Conservation (phyloP, 805 yeast species). For the Candida wancherniae region DNA sequence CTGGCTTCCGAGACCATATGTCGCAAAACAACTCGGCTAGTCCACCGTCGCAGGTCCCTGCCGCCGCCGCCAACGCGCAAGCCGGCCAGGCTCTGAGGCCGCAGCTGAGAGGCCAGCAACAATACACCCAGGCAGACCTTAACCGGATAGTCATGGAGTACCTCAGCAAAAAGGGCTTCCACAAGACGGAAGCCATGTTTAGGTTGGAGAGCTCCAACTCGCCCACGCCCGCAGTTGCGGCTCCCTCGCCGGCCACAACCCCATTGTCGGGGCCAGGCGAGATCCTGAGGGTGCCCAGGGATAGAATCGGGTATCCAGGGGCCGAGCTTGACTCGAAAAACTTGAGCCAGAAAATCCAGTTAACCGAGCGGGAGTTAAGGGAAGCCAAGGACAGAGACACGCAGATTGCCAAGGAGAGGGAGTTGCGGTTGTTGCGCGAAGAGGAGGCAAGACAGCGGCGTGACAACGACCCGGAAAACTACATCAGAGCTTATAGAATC, state of each 20-base stretch:
- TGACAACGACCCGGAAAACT: conserved; percentile 63
- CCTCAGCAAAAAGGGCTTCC: conserved; percentile 88
- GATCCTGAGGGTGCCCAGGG: conserved; percentile 20
- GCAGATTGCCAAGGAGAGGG: conserved; percentile 35
- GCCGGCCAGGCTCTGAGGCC: not conserved
- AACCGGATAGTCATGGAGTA: conserved; percentile 91
- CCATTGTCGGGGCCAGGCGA: conserved; percentile 32
- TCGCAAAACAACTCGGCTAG: too few species aligned
- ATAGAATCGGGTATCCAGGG: conserved; percentile 20
- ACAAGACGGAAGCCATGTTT: conserved; percentile 88
- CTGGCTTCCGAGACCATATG: too few species aligned
- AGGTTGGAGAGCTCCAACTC: conserved; percentile 76
- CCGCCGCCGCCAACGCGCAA: conserved; percentile 5
- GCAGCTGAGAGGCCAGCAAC: conserved; percentile 25
- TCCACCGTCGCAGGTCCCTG: too few species aligned
- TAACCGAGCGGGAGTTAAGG: conserved; percentile 34
- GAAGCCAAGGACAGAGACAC: conserved; percentile 36
- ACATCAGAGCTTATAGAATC: conserved; percentile 74
- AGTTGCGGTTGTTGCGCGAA: conserved; percentile 34
- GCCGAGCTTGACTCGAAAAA: conserved; percentile 34
- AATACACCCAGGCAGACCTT: conserved; percentile 78
- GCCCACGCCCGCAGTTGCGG: conserved; percentile 47
- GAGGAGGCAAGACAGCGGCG: conserved; percentile 40
- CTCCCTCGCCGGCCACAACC: conserved; percentile 44
- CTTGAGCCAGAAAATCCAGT: conserved; percentile 28